Evolutionary conservation across 768 basidiomycete genomes (phyloP), one percentile per base, ranked within the genome.

Genomic region (Dentipellis sp.): DNA sequence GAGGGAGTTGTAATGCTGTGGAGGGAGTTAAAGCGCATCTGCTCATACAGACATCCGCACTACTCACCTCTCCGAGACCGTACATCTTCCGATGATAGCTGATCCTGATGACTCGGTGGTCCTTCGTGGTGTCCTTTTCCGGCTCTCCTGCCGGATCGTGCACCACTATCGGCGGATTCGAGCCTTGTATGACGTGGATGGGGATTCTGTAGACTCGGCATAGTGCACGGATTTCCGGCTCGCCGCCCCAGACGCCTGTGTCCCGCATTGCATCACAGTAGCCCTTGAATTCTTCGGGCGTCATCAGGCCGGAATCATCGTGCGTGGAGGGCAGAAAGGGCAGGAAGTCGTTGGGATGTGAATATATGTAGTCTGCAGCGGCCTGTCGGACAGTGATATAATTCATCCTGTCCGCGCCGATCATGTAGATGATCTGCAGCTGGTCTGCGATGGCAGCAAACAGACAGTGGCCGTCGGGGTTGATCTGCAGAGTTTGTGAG

Each of bases 1-100:
- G 53, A 94, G 67, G 5, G 91, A 93, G 67, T 94, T 94, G 66
- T 94, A 94, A 68, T 94, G 91, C 91, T 94, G 66, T 11, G 49
- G 36, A 36, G 36, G 22, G 19, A 34, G 52, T 56, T 61, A 56
- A 49, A 60, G 62, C 14, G 29, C 34, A 46, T 23, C 35, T 49
- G 9, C 8, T 2, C 10, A 14, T 11, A 29, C 5, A 12, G 12
- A 6, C 36, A 22, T 19, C 29, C 23, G 29, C 42, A 35, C 10
- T 21, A 72, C 87, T 62, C 53, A 93, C 94, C 82, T 97, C 95
- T 62, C 95, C 95, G 6, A 97, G 78, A 2, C 94, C 95, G 71
- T 95, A 98, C 84, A 95, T 87, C 61, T 84, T 80, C 55, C 91
- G 78, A 66, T 98, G 95, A 68, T 95, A 99, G 65, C 94, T 97